These are phyloP conservation scores for Cryptosporidium canis DNA, from an alignment of 169 alveolate species.

Conservation along the genomic window DNA sequence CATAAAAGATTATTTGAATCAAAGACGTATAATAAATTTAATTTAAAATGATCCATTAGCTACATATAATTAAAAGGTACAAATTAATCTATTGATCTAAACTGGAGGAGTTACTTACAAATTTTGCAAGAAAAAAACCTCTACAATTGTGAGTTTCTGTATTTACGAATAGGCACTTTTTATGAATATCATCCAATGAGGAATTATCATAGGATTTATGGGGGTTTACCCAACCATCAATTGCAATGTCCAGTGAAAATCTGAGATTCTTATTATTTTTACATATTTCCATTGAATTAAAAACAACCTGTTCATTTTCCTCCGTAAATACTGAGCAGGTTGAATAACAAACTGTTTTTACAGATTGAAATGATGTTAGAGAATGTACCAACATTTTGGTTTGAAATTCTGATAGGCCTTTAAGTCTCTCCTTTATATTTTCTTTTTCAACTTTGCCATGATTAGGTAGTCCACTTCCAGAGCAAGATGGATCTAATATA, in stretches of 20 bases:
- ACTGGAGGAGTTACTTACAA: conserved; percentile 7
- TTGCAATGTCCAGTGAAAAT: conserved; percentile 20
- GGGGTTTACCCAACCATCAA: not conserved
- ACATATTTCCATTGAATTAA: conserved; percentile 18
- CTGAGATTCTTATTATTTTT: not conserved
- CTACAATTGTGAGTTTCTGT: conserved; percentile 75
- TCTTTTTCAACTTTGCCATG: conserved; percentile 34
- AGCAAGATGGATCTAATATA: conserved; percentile 79
- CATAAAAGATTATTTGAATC: not conserved
- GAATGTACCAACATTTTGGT: conserved; percentile 75
- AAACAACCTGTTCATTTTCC: conserved; percentile 78
- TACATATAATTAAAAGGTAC: not conserved
- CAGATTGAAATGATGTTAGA: conserved; percentile 72
- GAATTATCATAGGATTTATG: not conserved
- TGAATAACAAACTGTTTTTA: conserved; percentile 75
- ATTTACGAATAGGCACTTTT: not conserved
- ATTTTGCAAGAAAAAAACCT: conserved; percentile 77
- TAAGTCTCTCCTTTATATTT: conserved; percentile 36
- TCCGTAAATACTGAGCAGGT: conserved; percentile 78
- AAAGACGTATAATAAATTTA: not conserved
- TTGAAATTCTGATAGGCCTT: conserved; percentile 74
- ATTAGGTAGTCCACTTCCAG: conserved; percentile 79
- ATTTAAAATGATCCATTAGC: not conserved
- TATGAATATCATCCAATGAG: not conserved
- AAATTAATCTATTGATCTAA: not conserved